Base-by-base conservation (phyloP, 768 basidiomycete species). In the Coprinopsis marcescibilis region DNA sequence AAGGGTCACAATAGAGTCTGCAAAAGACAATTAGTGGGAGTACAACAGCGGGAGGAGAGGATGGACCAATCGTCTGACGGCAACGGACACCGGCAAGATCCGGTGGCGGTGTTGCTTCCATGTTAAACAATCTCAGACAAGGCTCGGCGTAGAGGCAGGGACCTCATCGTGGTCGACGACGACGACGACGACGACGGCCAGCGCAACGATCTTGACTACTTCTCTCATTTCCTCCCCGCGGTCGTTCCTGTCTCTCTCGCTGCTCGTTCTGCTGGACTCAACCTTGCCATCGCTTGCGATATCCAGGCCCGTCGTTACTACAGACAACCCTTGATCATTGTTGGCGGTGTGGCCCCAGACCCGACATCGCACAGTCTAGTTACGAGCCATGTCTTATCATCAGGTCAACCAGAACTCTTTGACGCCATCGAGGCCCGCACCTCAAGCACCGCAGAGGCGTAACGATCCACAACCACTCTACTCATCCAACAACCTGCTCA, bases 401-500 rank as follows among this genome's bases (percentile, higher is more conserved):
- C 65, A 66, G 51, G 62, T 70, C 25, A 59, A 70, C 23, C 52
- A 79, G 17, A 65, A 76, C 33, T 84, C 83, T 43, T 67, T 89
- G 50, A 88, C 83, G 0, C 88, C 88, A 44, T 79, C 83, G 29
- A 75, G 88, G 32, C 86, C 89, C 44, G 86, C 87, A 3, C 88
- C 88, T 12, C 79, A 77, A 44, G 83, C 80, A 2, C 86, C 86
- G 2, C 57, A 69, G 20, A 71, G 80, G 20, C 72, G 73, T 44
- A 65, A 61, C 14, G 59, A 66, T 1, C 75, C 80, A 44, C 52
- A 60, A 10, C 55, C 60, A 25, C 55, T 55, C 42, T 73, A 67
- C 52, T 67, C 59, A 45, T 57, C 61, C 24, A 66, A 67, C 58
- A 68, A 65, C 52, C 58, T 72, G 11, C 71, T 82, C 41, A 60